These are phyloP conservation scores for Suhomyces sp. DNA, from an alignment of 805 yeast genomes.

Conservation along the genomic window DNA sequence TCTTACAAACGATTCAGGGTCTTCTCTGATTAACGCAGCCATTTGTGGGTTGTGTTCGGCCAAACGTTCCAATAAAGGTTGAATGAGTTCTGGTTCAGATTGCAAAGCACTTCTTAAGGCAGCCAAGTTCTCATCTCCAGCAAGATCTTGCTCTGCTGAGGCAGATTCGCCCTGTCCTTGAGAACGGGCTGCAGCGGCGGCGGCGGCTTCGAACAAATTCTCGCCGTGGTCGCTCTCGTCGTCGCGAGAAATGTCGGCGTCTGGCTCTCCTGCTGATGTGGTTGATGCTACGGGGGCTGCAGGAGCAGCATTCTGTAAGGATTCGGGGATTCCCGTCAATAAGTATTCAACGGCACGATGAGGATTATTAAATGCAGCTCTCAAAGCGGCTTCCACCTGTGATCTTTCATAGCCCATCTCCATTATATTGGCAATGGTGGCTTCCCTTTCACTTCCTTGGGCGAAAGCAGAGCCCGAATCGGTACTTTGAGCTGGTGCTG, in stretches of 20 bases:
- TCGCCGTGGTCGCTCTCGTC: constrained; percentile 33
- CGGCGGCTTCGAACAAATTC: constrained; percentile 56
- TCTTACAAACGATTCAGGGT: constrained; percentile 87
- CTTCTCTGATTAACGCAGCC: constrained; percentile 71
- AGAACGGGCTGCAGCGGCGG: constrained; percentile 25
- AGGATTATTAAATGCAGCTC: constrained; percentile 96
- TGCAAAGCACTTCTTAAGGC: constrained; percentile 73
- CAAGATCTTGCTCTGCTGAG: constrained; percentile 31
- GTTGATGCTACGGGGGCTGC: constrained; percentile 13
- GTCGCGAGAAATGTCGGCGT: constrained; percentile 18
- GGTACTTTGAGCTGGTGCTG: constrained; percentile 16
- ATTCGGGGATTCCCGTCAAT: constrained; percentile 83
- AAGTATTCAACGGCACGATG: constrained; percentile 97
- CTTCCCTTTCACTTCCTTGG: constrained; percentile 73
- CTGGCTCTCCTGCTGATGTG: constrained; percentile 22
- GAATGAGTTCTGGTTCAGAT: constrained; percentile 85
- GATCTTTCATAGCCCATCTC: constrained; percentile 94
- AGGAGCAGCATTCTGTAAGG: constrained; percentile 37
- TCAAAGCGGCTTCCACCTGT: constrained; percentile 84
- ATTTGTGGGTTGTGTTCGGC: constrained; percentile 81
- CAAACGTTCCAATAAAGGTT: constrained; percentile 76
- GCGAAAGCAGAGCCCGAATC: constrained; percentile 58
- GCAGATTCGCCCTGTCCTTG: constrained; percentile 11
- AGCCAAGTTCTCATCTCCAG: constrained; percentile 45
- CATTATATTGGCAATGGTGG: constrained; percentile 77